A percentile compares a stretch with the other conserved stretches of the same genome.
These are phyloP conservation scores for Hyaloperonospora brassicae DNA, from an alignment of 352 stramenopile genomes.

Conservation along the genomic window DNA sequence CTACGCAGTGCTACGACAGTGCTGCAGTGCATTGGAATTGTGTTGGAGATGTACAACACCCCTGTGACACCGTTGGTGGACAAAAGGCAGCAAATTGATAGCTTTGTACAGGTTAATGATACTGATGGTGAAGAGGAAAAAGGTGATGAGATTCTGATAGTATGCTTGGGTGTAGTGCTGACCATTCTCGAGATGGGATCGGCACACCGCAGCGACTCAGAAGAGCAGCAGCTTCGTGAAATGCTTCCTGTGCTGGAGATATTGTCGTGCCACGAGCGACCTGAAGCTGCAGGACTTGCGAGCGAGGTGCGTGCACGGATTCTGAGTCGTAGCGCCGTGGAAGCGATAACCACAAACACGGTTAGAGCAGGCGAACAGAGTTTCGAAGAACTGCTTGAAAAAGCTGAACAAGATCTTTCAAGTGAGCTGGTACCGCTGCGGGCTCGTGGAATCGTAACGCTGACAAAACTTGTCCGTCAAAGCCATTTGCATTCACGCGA, in stretches of 20 bases:
- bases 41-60: slow-evolving; percentile 52
- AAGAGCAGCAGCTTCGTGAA: slow-evolving; percentile 48
- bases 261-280: slow-evolving; percentile 42
- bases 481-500: slow-evolving; percentile 40
- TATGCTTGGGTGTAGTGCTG: slow-evolving; percentile 69
- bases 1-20: slow-evolving; percentile 57
- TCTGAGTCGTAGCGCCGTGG: slow-evolving; percentile 32
- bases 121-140: slow-evolving; percentile 32
- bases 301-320: slow-evolving; percentile 60
- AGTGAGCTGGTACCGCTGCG: slow-evolving; percentile 63
- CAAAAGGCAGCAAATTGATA: slow-evolving; percentile 14
- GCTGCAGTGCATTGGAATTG: slow-evolving; percentile 61
- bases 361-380: slow-evolving; percentile 15
- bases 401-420: slow-evolving; percentile 48
- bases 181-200: slow-evolving; percentile 74
- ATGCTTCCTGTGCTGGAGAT: slow-evolving; percentile 61
- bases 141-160: slow-evolving; percentile 59
- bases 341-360: not conserved
- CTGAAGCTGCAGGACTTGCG: slow-evolving; percentile 65
- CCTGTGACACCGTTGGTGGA: slow-evolving; percentile 26
- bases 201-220: slow-evolving; percentile 29
- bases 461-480: slow-evolving; percentile 68
- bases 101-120: slow-evolving; percentile 7
- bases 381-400: slow-evolving; percentile 48
- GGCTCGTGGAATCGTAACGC: slow-evolving; percentile 57